Evolutionary conservation across 371 early-diverging fungal species (phyloP).

Genomic region (Rhizomucor pusillus): DNA sequence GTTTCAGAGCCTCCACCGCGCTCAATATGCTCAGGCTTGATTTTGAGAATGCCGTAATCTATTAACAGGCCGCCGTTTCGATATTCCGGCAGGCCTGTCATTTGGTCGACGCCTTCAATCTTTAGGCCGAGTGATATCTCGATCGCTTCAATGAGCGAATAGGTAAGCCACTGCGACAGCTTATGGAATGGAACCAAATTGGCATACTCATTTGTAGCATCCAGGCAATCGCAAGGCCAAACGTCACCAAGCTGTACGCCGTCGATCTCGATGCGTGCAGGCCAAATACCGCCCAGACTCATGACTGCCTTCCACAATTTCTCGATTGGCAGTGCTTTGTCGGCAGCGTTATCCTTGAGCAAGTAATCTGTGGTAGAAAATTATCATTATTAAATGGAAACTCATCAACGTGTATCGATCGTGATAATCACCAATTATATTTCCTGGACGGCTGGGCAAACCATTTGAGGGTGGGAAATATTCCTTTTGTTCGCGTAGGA

Average conservation of each 20-base stretch:
- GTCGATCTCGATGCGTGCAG: constrained; percentile 64
- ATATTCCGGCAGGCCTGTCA: constrained; percentile 94
- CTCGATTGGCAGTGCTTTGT: constrained; percentile 21
- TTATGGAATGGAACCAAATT: constrained; percentile 86
- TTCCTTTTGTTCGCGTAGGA: constrained; percentile 47
- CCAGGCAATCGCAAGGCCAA: constrained; percentile 76
- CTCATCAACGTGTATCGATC: no score
- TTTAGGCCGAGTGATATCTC: constrained; percentile 52
- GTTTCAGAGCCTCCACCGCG: constrained; percentile 20
- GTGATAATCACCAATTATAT: constrained; percentile 62
- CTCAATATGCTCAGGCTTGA: constrained; percentile 28
- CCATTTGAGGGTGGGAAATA: constrained; percentile 55
- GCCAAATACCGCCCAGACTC: constrained; percentile 49
- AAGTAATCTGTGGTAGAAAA: constrained; percentile 40
- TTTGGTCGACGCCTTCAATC: constrained; percentile 57
- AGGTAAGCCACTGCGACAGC: constrained; percentile 93
- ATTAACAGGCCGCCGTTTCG: constrained; percentile 75
- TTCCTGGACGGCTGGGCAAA: constrained; percentile 71
- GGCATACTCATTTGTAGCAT: constrained; percentile 24
- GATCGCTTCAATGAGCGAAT: constrained; percentile 85
- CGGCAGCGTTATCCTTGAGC: constrained; percentile 14
- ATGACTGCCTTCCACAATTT: constrained; percentile 77
- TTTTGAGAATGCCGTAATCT: constrained; percentile 37
- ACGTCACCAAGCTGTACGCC: constrained; percentile 87
- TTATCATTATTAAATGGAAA: not conserved